Percentiles rank a stretch among this genome's conserved stretches.
phyloP scores from a whole-genome alignment of 257 asterid species.

The Scutellaria barbata region DNA sequence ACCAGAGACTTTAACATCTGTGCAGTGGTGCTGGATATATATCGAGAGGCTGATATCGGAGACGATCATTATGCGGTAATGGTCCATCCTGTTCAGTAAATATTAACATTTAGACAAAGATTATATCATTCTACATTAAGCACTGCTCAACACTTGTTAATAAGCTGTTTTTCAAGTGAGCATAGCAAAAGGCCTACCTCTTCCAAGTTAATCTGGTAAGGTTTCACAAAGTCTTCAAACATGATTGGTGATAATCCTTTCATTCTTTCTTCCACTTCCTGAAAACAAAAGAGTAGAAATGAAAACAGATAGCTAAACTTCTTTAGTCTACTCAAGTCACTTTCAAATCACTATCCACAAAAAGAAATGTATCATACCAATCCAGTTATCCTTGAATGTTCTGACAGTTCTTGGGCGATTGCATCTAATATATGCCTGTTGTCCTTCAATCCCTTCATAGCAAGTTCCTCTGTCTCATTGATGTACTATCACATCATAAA shows the following conservation, averaged over 20 bases:
- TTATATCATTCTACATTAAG: not conserved
- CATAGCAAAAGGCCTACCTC: constrained; percentile 49
- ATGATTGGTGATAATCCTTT: constrained; percentile 64
- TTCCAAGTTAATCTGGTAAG: constrained; percentile 74
- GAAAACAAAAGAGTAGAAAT: constrained; percentile 38
- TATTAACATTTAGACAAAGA: not conserved
- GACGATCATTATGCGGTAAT: constrained; percentile 66
- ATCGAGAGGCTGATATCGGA: constrained; percentile 78
- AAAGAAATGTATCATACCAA: constrained; percentile 54
- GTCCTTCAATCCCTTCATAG: constrained; percentile 83
- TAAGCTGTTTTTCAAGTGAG: not conserved
- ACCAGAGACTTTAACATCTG: constrained; percentile 54
- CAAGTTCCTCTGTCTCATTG: constrained; percentile 92
- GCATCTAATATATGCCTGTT: constrained; percentile 78
- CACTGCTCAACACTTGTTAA: constrained; percentile 1
- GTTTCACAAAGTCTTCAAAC: constrained; percentile 94
- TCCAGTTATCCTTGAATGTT: constrained; percentile 87
- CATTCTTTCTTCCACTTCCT: constrained; percentile 91
- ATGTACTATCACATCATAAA: constrained; percentile 61
- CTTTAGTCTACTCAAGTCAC: constrained; percentile 18
- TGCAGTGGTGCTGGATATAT: constrained; percentile 90
- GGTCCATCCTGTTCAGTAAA: constrained; percentile 68
- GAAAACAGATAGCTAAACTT: constrained; percentile 1
- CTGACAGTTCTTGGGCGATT: constrained; percentile 70
- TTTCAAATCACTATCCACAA: not conserved